Evolutionary conservation across 306 rosid genomes (phyloP).

Genomic region (Macrotyloma uniflorum): DNA sequence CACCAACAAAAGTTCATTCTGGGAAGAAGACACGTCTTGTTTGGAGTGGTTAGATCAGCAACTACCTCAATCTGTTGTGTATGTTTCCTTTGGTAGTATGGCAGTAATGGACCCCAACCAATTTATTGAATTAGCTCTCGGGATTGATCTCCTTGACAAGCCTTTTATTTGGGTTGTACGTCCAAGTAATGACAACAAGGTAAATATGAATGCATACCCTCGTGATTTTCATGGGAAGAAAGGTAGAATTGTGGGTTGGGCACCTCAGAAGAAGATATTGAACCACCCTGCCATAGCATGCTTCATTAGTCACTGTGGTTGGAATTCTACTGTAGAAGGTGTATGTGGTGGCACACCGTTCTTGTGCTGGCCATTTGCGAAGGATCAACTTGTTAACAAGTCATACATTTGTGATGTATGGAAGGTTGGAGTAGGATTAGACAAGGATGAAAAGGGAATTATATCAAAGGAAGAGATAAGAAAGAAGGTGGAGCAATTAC

Average conservation of each 20-base stretch:
- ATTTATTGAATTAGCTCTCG: slow-evolving; percentile 47
- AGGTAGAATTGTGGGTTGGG: slow-evolving; percentile 48
- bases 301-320: slow-evolving; percentile 62
- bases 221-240: slow-evolving; percentile 29
- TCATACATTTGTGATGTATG: slow-evolving; percentile 46
- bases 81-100: slow-evolving; percentile 48
- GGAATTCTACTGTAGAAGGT: slow-evolving; percentile 58
- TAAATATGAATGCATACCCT: slow-evolving; percentile 26
- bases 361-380: slow-evolving; percentile 47
- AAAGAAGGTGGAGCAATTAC: slow-evolving; percentile 48
- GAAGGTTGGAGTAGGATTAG: slow-evolving; percentile 45
- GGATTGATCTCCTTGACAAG: slow-evolving; percentile 33
- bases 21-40: slow-evolving; percentile 49
- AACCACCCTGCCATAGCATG: slow-evolving; percentile 50
- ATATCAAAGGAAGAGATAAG: slow-evolving; percentile 40
- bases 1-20: slow-evolving; percentile 16
- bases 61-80: slow-evolving; percentile 35
- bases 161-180: slow-evolving; percentile 62
- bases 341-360: slow-evolving; percentile 38
- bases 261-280: slow-evolving; percentile 49
- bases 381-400: slow-evolving; percentile 37
- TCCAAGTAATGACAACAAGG: background rate
- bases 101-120: slow-evolving; percentile 34
- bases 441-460: slow-evolving; percentile 44
- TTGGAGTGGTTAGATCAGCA: slow-evolving; percentile 47